phyloP scores from a whole-genome alignment of 495 filamentous ascomycete species.

The Aspergillus mulundensis region DNA sequence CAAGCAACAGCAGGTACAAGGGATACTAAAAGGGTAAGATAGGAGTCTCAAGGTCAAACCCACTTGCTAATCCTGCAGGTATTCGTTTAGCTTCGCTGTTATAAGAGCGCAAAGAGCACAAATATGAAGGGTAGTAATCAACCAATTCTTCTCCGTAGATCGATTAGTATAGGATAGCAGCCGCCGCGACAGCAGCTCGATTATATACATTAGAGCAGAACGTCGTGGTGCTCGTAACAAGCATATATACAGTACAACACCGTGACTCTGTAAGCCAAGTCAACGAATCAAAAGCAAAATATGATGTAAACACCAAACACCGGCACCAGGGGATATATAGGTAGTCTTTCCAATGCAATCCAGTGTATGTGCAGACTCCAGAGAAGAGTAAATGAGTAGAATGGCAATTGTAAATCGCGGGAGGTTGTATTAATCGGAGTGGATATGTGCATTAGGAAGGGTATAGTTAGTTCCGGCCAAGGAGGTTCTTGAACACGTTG shows the following conservation, averaged over 20 bases:
- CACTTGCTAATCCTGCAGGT: too few species aligned
- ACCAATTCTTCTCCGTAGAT: neutral
- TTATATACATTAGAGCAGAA: constrained; percentile 14
- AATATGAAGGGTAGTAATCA: too few species aligned
- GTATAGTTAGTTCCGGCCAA: constrained; percentile 22
- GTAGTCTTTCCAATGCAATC: neutral
- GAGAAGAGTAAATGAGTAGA: neutral
- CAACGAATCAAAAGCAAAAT: neutral
- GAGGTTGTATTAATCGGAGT: neutral
- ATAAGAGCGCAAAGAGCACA: too few species aligned
- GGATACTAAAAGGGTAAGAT: too few species aligned
- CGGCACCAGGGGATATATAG: constrained; percentile 9
- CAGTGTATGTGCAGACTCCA: neutral
- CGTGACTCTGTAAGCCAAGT: neutral
- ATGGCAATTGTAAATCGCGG: neutral
- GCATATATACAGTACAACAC: constrained; percentile 11
- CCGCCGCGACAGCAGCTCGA: neutral
- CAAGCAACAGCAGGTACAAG: too few species aligned
- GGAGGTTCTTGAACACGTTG: constrained; percentile 47
- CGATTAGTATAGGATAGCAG: neutral
- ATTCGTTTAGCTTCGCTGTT: too few species aligned
- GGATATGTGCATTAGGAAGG: neutral
- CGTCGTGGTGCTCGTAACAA: constrained; percentile 17
- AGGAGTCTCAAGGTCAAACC: too few species aligned
- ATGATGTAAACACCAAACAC: neutral